phyloP scores from a whole-genome alignment of 495 filamentous ascomycete genomes.

The Aspergillus haitiensis region DNA sequence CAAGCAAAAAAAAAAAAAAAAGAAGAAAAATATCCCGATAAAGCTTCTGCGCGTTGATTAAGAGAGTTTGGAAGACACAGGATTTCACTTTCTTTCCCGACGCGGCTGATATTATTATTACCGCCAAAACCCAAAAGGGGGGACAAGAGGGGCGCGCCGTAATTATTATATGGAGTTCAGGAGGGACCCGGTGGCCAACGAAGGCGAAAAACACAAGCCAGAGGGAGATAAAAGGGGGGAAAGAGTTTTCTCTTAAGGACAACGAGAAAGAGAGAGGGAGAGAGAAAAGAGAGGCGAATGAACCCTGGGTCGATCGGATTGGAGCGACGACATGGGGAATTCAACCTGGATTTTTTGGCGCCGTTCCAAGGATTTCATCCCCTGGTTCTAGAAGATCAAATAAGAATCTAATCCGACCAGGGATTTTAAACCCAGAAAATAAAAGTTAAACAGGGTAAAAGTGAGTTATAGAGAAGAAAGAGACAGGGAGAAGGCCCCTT shows the following conservation, averaged over 20 bases:
- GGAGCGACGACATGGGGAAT: neutral
- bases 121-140: too few relatives aligned
- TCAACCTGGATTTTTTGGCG: neutral
- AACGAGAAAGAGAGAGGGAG: neutral
- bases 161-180: too few relatives aligned
- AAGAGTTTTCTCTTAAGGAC: neutral
- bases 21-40: neutral
- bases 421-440: constrained; percentile 4
- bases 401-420: neutral
- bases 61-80: too few relatives aligned
- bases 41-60: too few relatives aligned
- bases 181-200: neutral
- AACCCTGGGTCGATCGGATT: constrained; percentile 3
- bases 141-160: too few relatives aligned
- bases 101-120: too few relatives aligned
- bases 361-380: neutral
- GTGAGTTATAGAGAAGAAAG: neutral
- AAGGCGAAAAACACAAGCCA: neutral
- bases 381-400: neutral
- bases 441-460: neutral
- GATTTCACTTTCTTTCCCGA: too few relatives aligned
- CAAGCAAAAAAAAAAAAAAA: neutral
- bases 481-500: neutral
- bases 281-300: constrained; percentile 3
- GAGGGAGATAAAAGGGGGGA: neutral